Evolutionary conservation across 2,329 filamentous ascomycete genomes (phyloP).

Genomic region (Aspergillus ochraceus): DNA sequence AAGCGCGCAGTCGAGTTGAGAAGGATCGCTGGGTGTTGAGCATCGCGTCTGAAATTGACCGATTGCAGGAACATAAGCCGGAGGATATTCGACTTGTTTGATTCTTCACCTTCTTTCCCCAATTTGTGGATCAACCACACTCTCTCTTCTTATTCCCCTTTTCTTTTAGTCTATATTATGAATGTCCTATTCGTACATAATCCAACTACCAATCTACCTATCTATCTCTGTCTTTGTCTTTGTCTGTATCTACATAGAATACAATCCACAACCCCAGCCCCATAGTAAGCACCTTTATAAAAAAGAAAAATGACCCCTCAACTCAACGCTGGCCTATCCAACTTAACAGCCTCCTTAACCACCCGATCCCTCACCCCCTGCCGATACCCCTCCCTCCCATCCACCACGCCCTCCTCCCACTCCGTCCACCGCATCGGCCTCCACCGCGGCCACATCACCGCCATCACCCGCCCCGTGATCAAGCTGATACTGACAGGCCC

Average conservation of each 20-base stretch:
- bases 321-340: conserved; percentile 31
- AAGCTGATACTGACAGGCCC: conserved; percentile 77
- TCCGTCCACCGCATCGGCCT: conserved; percentile 38
- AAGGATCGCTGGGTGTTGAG: conserved; percentile 68
- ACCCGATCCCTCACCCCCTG: conserved; percentile 36
- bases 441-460: conserved; percentile 65
- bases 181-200: not conserved
- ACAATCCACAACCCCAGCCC: not conserved
- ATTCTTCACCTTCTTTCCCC: not conserved
- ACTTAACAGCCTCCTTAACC: conserved; percentile 37
- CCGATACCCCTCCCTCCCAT: conserved; percentile 32
- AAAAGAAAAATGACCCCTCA: not conserved
- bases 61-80: conserved; percentile 47
- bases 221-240: not conserved
- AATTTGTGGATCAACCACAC: not conserved
- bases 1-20: conserved; percentile 63
- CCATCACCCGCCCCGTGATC: conserved; percentile 71
- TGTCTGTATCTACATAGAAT: not conserved
- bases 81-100: conserved; percentile 51
- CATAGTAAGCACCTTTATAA: not conserved
- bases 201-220: not conserved
- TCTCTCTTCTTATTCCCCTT: too few relatives aligned
- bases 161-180: not conserved
- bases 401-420: conserved; percentile 35
- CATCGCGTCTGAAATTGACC: conserved; percentile 66